Conservation (phyloP, 2,329 filamentous ascomycete genomes). For the Ascochyta fabae region DNA sequence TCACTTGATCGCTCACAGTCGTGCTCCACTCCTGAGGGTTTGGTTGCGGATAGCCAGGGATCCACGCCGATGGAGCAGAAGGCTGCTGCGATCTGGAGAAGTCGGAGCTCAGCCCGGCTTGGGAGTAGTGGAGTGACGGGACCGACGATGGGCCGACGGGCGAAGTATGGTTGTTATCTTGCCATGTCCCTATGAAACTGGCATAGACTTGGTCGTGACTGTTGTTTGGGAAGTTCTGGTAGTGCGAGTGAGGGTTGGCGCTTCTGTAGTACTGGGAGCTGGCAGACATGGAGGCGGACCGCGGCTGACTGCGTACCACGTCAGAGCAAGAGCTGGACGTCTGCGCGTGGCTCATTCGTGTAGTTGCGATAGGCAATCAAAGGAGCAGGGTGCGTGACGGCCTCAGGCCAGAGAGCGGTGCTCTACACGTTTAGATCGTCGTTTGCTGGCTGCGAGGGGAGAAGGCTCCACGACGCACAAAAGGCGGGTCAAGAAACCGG, state of each 20-base stretch:
- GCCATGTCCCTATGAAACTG: slow-evolving; percentile 34
- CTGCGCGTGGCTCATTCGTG: slow-evolving; percentile 30
- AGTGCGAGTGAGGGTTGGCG: slow-evolving; percentile 37
- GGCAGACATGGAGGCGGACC: slow-evolving; percentile 36
- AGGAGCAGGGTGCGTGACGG: slow-evolving; percentile 27
- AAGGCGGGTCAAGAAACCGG: slow-evolving; percentile 29
- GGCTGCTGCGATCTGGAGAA: slow-evolving; percentile 31
- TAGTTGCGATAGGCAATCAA: slow-evolving; percentile 23
- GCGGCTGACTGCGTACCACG: slow-evolving; percentile 36
- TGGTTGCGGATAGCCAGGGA: slow-evolving; percentile 25
- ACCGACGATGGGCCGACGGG: slow-evolving; percentile 33
- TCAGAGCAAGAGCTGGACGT: slow-evolving; percentile 23
- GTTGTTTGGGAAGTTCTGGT: slow-evolving; percentile 29
- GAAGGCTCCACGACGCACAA: slow-evolving; percentile 28
- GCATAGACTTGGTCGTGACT: slow-evolving; percentile 29
- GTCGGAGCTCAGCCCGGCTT: slow-evolving; percentile 29
- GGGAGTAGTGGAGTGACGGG: slow-evolving; percentile 34
- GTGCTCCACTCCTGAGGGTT: slow-evolving; percentile 28
- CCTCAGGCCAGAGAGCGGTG: slow-evolving; percentile 30
- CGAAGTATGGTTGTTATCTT: slow-evolving; percentile 28
- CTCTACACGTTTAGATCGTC: slow-evolving; percentile 25
- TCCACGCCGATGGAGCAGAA: slow-evolving; percentile 28
- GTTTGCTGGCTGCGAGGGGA: slow-evolving; percentile 26
- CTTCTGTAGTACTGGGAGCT: slow-evolving; percentile 41
- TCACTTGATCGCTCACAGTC: slow-evolving; percentile 14